Percentiles rank a stretch among this genome's conserved stretches.
phyloP scores from a whole-genome alignment of 441 rosid species.

The Viola pubescens region DNA sequence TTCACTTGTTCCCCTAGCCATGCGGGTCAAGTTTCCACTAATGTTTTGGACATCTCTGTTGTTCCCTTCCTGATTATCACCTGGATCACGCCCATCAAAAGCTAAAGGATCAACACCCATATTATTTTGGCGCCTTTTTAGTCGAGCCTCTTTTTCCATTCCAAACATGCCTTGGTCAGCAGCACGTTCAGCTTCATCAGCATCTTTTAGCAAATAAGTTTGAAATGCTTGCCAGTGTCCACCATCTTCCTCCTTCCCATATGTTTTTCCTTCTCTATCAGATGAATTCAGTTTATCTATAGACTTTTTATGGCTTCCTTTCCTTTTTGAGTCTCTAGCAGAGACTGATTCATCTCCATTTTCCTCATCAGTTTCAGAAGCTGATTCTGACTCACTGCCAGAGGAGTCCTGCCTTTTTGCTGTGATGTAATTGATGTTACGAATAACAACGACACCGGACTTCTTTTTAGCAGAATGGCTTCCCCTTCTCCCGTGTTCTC shows the following conservation, averaged over 20 bases:
- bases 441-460: conserved; percentile 73
- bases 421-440: conserved; percentile 76
- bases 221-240: conserved; percentile 95
- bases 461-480: conserved; percentile 50
- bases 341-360: conserved; percentile 30
- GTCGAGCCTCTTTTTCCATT: conserved; percentile 52
- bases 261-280: conserved; percentile 31
- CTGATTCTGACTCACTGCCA: conserved; percentile 44
- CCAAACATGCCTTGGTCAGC: conserved; percentile 40
- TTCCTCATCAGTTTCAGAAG: conserved; percentile 44
- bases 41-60: conserved; percentile 32
- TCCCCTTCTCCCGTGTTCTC: conserved; percentile 29
- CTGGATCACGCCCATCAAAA: conserved; percentile 35
- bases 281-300: conserved; percentile 21
- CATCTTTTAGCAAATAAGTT: conserved; percentile 59
- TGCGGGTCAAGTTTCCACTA: conserved; percentile 39
- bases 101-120: conserved; percentile 54
- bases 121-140: conserved; percentile 40
- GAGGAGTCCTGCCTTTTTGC: conserved; percentile 59
- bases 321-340: conserved; percentile 30
- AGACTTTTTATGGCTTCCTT: conserved; percentile 22
- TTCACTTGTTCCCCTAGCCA: conserved; percentile 45
- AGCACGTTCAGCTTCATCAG: conserved; percentile 55
- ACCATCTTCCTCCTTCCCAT: conserved; percentile 50
- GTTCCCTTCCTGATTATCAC: conserved; percentile 41